These are phyloP conservation scores for Carex parvula DNA, from an alignment of 176 grass and related monocot genomes.

Conservation along the genomic window DNA sequence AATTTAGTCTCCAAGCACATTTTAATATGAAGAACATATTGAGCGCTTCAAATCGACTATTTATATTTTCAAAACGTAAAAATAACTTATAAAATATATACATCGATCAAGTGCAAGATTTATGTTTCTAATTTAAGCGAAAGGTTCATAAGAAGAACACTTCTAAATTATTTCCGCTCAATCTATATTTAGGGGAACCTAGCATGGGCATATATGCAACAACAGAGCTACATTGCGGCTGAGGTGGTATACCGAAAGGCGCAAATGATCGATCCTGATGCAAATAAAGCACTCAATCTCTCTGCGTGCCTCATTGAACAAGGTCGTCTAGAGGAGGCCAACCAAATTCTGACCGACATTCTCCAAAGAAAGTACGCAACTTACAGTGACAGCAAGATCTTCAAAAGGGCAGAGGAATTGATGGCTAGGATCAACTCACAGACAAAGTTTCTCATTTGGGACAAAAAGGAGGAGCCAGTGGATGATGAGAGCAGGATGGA, in stretches of 20 bases:
- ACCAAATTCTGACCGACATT: conserved; percentile 41
- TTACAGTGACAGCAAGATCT: conserved; percentile 38
- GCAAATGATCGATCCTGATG: conserved; percentile 81
- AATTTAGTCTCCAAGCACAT: too few relatives aligned
- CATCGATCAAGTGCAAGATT: neutral
- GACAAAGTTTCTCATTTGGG: neutral
- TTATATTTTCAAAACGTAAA: too few relatives aligned
- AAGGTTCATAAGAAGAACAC: neutral
- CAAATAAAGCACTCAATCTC: conserved; percentile 86
- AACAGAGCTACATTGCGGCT: conserved; percentile 64
- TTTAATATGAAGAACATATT: too few relatives aligned
- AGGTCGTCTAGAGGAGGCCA: conserved; percentile 46
- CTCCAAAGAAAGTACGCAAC: conserved; percentile 34
- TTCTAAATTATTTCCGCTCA: neutral
- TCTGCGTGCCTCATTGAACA: conserved; percentile 67
- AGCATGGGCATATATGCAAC: conserved; percentile 91
- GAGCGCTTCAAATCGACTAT: too few relatives aligned
- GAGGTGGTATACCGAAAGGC: conserved; percentile 86
- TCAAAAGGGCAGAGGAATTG: conserved; percentile 51
- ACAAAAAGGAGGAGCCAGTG: neutral
- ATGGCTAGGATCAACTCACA: conserved; percentile 35
- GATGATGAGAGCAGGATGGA: conserved; percentile 22
- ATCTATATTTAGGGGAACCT: conserved; percentile 52
- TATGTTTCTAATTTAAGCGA: neutral
- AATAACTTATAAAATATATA: too few relatives aligned